A percentile compares a stretch with the other conserved stretches of the same genome.
These are phyloP conservation scores for Colletotrichum echinochloae DNA, from an alignment of 2,329 filamentous ascomycete species.

Conservation along the genomic window DNA sequence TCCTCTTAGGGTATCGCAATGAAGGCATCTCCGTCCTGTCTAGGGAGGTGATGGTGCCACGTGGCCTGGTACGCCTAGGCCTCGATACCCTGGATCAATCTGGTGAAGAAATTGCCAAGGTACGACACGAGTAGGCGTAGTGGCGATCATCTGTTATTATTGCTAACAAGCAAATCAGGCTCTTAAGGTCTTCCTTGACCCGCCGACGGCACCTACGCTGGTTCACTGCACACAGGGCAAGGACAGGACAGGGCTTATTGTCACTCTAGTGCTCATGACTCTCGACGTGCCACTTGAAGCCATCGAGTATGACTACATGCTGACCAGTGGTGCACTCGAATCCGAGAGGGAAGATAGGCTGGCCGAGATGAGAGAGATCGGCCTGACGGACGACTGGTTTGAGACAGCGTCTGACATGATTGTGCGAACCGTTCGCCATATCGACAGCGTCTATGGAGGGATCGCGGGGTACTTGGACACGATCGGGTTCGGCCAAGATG, in stretches of 20 bases:
- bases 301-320: slow-evolving; percentile 78
- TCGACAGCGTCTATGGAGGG: slow-evolving; percentile 74
- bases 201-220: slow-evolving; percentile 69
- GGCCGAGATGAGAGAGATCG: slow-evolving; percentile 76
- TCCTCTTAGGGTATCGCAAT: slow-evolving; percentile 74
- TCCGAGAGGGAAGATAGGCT: slow-evolving; percentile 73
- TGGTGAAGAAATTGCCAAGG: slow-evolving; percentile 68
- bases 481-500: slow-evolving; percentile 67
- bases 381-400: slow-evolving; percentile 79
- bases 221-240: slow-evolving; percentile 93
- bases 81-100: slow-evolving; percentile 77
- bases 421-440: slow-evolving; percentile 65
- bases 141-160: background rate
- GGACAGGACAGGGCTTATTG: slow-evolving; percentile 81
- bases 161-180: slow-evolving; percentile 47
- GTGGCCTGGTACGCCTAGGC: slow-evolving; percentile 78
- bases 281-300: slow-evolving; percentile 67
- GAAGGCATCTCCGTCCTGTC: slow-evolving; percentile 78
- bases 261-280: slow-evolving; percentile 76
- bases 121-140: slow-evolving; percentile 41
- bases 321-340: slow-evolving; percentile 70
- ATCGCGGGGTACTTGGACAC: slow-evolving; percentile 72
- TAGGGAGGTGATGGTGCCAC: slow-evolving; percentile 76
- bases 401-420: slow-evolving; percentile 75
- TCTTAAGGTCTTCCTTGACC: slow-evolving; percentile 61